Base-by-base conservation (phyloP, 257 asterid species). In the Paulownia fortunei region DNA sequence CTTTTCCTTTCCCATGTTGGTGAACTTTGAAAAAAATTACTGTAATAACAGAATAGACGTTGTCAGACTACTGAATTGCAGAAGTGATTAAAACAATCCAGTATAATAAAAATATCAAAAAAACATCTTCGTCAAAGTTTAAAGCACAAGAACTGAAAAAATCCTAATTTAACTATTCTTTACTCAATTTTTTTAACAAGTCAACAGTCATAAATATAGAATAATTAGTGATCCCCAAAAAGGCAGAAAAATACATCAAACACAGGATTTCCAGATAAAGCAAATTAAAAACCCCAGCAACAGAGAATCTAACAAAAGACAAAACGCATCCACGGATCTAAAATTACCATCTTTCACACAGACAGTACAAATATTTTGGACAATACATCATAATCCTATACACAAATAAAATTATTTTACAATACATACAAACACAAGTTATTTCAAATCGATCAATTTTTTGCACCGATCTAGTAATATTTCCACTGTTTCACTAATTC, bases 1-100 rank as follows among this genome's bases (percentile, higher is more conserved):
- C 83, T 86, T 88, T 21, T 86, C 92, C 39, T 88, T 88, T 60
- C 90, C 92, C 92, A 88, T 88, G 46, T 5, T 69, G n/a, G n/a
- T n/a, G 59, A 61, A 62, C 66, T 64, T 42, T 2, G 0, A 18
- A 65, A 15, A 52, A 0, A 51, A n/a, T n/a, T 39, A 46, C 82
- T 78, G 72, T 42, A 69, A 56, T 8, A 67, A 24, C 8, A 23
- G 16, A 36, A 15, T 13, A 18, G 10, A 12, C 13, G 18, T 6
- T 4, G 12, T 49, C 12, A 47, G 51, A 11, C 2, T 11, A 21
- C 42, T 4, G 0, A 18, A 59, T 11, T n/a, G 42, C 4, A 26
- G 13, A 11, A n/a, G 62, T 30, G 23, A 15, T 1, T 24, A 65
- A 3, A 39, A 0, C 32, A 39, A 11, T 18, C n/a, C 8, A 8